A percentile compares a stretch with the other conserved stretches of the same genome.
phyloP scores from a whole-genome alignment of 257 asterid species.

The Przewalskia tangutica region DNA sequence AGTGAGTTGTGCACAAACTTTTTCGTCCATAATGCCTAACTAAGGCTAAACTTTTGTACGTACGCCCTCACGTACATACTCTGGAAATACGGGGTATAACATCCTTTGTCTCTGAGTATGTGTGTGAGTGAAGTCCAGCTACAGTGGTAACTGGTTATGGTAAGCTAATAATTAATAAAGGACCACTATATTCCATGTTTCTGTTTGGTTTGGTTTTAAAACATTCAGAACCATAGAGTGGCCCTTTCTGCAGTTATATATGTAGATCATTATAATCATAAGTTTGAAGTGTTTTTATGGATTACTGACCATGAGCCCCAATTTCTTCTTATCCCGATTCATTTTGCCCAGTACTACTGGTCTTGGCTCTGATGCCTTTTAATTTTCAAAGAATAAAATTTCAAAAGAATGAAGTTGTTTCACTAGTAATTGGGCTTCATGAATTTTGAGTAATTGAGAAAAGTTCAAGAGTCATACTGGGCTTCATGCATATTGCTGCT shows the following conservation, averaged over 20 bases:
- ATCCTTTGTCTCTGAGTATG: not conserved
- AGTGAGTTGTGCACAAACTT: no score
- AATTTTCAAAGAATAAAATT: no score
- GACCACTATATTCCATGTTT: constrained; percentile 23
- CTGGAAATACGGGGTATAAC: no score
- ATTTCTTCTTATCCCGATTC: constrained; percentile 4
- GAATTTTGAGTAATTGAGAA: not conserved
- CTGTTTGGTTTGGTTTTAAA: not conserved
- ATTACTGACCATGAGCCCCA: constrained; percentile 1
- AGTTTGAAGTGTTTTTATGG: constrained; percentile 4
- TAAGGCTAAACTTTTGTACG: no score
- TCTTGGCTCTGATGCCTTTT: not conserved
- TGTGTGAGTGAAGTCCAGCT: not conserved
- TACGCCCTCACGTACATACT: no score
- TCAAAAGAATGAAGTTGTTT: not conserved
- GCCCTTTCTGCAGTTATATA: constrained; percentile 12
- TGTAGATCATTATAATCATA: constrained; percentile 5
- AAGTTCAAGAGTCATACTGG: not conserved
- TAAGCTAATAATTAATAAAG: constrained; percentile 3
- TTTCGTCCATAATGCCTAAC: no score
- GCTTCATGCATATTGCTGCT: not conserved
- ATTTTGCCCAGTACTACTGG: not conserved
- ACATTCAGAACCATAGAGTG: constrained; percentile 16
- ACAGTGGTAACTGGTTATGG: constrained; percentile 1
- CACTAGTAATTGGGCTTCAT: not conserved